Base-by-base conservation (phyloP, 345 rosid genomes). In the Populus euphratica region DNA sequence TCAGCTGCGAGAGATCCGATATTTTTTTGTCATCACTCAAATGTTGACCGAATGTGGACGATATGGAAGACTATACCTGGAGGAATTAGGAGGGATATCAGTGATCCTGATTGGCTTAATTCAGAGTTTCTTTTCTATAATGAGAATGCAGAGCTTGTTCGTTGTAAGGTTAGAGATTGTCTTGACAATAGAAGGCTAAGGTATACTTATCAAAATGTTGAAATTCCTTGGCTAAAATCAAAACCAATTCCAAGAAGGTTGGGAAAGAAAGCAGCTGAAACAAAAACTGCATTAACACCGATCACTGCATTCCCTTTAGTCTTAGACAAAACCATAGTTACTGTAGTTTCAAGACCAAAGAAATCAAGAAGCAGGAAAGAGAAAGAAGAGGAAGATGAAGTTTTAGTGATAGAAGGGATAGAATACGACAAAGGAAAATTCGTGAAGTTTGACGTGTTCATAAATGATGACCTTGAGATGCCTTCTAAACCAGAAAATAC, bases 1-100 rank as follows among this genome's bases (percentile, higher is more conserved):
- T 88, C 95, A 0, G 90, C 91, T 0, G 95, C 61, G 0, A 85
- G 90, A 69, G 95, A 89, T 72, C 94, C 94, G 0, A 70, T 91
- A 50, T 91, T 91, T 79, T 89, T 39, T 25, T 75, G 85, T 35
- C 94, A 89, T 77, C 94, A 91, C 71, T 70, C 89, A 2, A 91
- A 91, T 20, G 75, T 88, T 2, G 94, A 91, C 73, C 87, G 92
- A 8, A 74, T 88, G 89, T 89, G 92, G 94, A 67, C 80, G 4
- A 2, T 91, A 21, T 91, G 92, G 94, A 89, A 86, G 65, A 82
- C 86, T 5, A 61, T 91, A 20, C 62, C 62, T 8, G 91, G 91
- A 62, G 91, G 90, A 29, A 80, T 56, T 29, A 68, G 90, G 68
- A 80, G 21, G 0, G 87, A 89, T 36, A 82, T 87, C 77, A 80